Percentiles rank a stretch among this genome's conserved stretches.
Conservation (phyloP, 192 early-diverging fungal genomes). For the Coemansia sp. region DNA sequence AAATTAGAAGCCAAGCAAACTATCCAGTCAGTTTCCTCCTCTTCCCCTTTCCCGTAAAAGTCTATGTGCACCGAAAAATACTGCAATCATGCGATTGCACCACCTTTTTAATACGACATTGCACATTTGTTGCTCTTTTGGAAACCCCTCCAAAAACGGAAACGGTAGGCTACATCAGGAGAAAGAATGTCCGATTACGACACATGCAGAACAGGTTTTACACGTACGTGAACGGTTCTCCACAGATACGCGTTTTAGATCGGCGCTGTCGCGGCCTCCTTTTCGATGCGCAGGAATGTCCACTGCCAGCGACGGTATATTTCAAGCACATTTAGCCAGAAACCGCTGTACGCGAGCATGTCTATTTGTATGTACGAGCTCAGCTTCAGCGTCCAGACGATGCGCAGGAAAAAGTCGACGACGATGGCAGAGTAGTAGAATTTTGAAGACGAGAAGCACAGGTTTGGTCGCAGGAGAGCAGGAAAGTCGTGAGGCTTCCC, state of each 20-base stretch:
- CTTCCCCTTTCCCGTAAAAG: too few relatives aligned
- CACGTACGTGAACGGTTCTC: too few relatives aligned
- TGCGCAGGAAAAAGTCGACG: constrained; percentile 77
- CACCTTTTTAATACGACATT: too few relatives aligned
- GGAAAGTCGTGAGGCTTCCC: constrained; percentile 16
- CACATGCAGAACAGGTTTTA: too few relatives aligned
- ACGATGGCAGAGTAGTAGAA: constrained; percentile 82
- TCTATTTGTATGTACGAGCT: constrained; percentile 63
- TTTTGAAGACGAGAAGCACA: constrained; percentile 63
- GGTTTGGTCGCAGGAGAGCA: constrained; percentile 57
- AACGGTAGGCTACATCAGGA: too few relatives aligned
- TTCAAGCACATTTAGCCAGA: constrained; percentile 80
- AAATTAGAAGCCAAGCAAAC: too few relatives aligned
- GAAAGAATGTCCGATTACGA: too few relatives aligned
- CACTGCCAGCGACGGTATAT: constrained; percentile 89
- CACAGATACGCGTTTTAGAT: neutral
- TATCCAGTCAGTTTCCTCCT: too few relatives aligned
- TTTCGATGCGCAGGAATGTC: constrained; percentile 91
- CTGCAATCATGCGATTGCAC: too few relatives aligned
- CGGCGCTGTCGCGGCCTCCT: constrained; percentile 30
- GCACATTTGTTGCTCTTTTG: too few relatives aligned
- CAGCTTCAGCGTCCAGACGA: constrained; percentile 83
- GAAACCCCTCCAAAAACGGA: too few relatives aligned
- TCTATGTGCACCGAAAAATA: too few relatives aligned
- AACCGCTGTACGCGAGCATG: constrained; percentile 66